These are phyloP conservation scores for Saprolegnia diclina DNA, from an alignment of 352 stramenopile genomes.

Conservation along the genomic window DNA sequence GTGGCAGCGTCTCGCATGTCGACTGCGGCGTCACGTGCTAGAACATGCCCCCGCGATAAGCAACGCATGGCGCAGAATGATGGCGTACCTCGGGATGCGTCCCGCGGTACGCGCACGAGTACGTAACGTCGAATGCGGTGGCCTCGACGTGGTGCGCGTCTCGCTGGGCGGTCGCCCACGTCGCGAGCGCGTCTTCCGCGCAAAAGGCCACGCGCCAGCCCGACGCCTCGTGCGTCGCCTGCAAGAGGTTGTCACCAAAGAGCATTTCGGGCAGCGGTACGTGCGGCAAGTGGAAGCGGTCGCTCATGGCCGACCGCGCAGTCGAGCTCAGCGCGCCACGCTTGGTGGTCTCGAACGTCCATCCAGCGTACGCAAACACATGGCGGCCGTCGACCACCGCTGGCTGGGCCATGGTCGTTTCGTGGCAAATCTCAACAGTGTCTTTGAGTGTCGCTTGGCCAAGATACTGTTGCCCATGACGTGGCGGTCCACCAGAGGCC, in stretches of 20 bases:
- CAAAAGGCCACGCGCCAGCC: constrained; percentile 40
- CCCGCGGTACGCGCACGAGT: constrained; percentile 35
- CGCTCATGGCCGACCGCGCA: constrained; percentile 33
- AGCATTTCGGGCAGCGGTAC: constrained; percentile 55
- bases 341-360: constrained; percentile 39
- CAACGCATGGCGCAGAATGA: constrained; percentile 27
- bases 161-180: constrained; percentile 36
- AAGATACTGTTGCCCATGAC: no score
- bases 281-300: constrained; percentile 33
- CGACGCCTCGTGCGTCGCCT: constrained; percentile 32
- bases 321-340: constrained; percentile 41
- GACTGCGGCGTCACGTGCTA: not conserved
- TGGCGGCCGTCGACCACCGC: not conserved
- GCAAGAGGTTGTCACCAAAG: constrained; percentile 40
- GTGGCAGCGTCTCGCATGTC: constrained; percentile 38
- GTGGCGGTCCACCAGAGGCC: no score
- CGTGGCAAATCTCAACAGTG: no score
- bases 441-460: no score
- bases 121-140: constrained; percentile 52
- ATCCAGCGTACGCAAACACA: constrained; percentile 29
- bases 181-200: constrained; percentile 37
- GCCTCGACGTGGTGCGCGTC: constrained; percentile 24
- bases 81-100: not conserved
- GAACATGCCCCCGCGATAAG: constrained; percentile 36
- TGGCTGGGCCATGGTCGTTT: not conserved